Evolutionary conservation across 768 basidiomycete species (phyloP), one percentile per base, ranked within the genome.

Genomic region (Holtermannia corniformis): DNA sequence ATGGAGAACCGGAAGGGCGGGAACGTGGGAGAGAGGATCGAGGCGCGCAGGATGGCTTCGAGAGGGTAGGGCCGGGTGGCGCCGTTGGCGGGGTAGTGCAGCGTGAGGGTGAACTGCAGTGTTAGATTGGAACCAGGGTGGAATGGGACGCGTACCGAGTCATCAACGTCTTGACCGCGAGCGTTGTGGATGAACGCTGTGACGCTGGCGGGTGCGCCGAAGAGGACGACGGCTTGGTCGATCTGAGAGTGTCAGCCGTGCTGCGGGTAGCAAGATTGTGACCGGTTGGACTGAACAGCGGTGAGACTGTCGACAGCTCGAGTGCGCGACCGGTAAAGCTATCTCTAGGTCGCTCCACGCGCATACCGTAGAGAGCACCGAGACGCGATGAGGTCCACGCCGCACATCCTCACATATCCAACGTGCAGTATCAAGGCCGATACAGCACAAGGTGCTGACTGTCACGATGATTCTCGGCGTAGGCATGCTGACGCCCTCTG

Each of bases 181-280:
- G 81, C 71, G 65, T 88, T 88, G 63, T 82, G 79, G 22, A 82
- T 74, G 62, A 85, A 80, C 1, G 82, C 85, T 3, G 83, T 84
- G 23, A 91, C 70, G 52, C 71, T 80, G 26, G 76, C 65, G 0
- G 89, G 88, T 46, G 80, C 75, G 32, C 88, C 89, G 63, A 90
- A 90, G 41, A 91, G 77, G 10, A 75, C 75, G 25, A 89, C 74
- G 4, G 80, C 76, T 70, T 89, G 86, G 73, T 89, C 86, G 58
- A 89, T 80, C 60, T 63, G n/a, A 45, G 16, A 12, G 3, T 4
- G n/a, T 11, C 2, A n/a, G 22, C 23, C 12, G 12, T 19, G 2
- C n/a, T n/a, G n/a, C n/a, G n/a, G n/a, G n/a, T n/a, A n/a, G n/a
- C n/a, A n/a, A n/a, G n/a, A n/a, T n/a, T n/a, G n/a, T n/a, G n/a